A percentile compares a stretch with the other conserved stretches of the same genome.
Conservation (phyloP, 345 rosid species). For the Populus deltoides region DNA sequence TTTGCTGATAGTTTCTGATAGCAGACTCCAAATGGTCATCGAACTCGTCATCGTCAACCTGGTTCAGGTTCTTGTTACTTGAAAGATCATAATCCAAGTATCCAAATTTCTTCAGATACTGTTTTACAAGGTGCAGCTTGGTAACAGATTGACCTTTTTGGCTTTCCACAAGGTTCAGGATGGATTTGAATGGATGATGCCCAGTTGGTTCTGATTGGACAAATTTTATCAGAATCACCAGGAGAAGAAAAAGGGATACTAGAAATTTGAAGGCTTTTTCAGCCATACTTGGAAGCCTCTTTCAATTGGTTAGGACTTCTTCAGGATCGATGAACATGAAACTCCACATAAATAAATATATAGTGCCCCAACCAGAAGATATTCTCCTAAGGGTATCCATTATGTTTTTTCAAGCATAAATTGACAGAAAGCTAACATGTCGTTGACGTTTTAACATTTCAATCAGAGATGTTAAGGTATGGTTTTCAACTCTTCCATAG, state of each 20-base stretch:
- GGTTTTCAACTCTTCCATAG: too few species aligned
- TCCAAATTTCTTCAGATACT: constrained; percentile 9
- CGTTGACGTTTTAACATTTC: too few species aligned
- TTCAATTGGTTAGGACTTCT: too few species aligned
- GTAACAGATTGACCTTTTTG: constrained; percentile 7
- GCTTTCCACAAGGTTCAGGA: constrained; percentile 4
- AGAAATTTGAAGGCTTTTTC: neutral
- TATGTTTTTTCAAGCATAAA: too few species aligned
- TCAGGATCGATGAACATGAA: too few species aligned
- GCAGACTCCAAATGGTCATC: neutral
- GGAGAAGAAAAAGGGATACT: neutral
- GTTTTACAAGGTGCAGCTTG: constrained; percentile 9
- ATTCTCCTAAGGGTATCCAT: too few species aligned
- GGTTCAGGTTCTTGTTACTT: neutral
- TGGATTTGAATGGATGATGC: neutral
- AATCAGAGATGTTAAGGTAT: too few species aligned
- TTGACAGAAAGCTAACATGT: too few species aligned
- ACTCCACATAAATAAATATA: too few species aligned
- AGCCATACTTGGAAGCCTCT: neutral
- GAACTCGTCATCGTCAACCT: neutral
- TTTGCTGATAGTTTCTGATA: neutral
- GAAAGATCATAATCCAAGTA: constrained; percentile 12
- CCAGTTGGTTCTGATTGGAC: neutral
- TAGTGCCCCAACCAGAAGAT: too few species aligned
- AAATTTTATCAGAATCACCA: neutral